Percentiles rank a stretch among this genome's conserved stretches.
These are phyloP conservation scores for Chlorella variabilis DNA, from an alignment of 163 green algal species.

Conservation along the genomic window DNA sequence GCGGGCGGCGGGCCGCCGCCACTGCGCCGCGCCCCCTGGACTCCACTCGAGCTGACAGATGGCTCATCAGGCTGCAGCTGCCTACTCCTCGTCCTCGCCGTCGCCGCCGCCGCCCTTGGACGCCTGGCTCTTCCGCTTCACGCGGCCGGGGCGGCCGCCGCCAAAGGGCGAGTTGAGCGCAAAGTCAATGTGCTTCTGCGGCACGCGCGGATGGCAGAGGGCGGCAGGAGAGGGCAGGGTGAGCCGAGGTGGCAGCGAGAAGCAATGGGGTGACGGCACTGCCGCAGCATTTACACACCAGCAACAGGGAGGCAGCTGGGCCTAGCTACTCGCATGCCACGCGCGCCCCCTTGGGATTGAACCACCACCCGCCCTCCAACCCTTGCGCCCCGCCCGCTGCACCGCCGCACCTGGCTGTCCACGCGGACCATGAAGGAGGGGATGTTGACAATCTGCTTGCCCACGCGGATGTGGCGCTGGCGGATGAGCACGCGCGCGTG, in stretches of 20 bases:
- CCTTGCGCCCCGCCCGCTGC: too few relatives aligned
- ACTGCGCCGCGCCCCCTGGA: too few relatives aligned
- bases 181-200: constrained; percentile 99
- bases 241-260: too few relatives aligned
- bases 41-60: too few relatives aligned
- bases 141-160: constrained; percentile 94
- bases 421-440: constrained; percentile 97
- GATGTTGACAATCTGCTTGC: constrained; percentile 99
- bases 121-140: constrained; percentile 87
- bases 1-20: too few relatives aligned
- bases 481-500: constrained; percentile 98
- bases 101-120: constrained; percentile 23
- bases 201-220: too few relatives aligned
- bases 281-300: too few relatives aligned
- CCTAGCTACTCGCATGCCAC: too few relatives aligned
- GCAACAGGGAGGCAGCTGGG: too few relatives aligned
- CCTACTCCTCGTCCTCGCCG: constrained; percentile 36
- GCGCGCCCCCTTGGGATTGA: too few relatives aligned
- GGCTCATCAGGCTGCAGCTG: neutral
- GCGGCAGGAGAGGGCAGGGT: neutral
- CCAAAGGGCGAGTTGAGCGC: constrained; percentile 96
- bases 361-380: too few relatives aligned
- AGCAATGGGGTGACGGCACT: too few relatives aligned
- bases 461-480: constrained; percentile 98
- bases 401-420: constrained; percentile 69